Conservation (phyloP, 192 early-diverging fungal genomes). For the Oehlia diaphana region DNA sequence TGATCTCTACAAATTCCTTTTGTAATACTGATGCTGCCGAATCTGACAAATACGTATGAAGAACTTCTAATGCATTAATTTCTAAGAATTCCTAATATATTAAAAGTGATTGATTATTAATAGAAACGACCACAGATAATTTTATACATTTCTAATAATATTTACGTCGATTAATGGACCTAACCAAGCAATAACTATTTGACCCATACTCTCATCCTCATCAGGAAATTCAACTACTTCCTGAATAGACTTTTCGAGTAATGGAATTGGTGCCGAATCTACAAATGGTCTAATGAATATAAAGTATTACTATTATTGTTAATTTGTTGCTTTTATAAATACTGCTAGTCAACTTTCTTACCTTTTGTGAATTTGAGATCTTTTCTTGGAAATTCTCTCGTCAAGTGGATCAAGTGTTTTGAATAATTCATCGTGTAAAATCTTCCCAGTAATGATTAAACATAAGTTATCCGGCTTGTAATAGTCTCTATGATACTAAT, state of each 20-base stretch:
- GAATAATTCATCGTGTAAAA: slow-evolving; percentile 45
- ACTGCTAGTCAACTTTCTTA: neutral
- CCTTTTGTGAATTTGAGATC: slow-evolving; percentile 48
- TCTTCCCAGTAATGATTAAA: slow-evolving; percentile 55
- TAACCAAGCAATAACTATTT: slow-evolving; percentile 52
- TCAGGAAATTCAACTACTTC: slow-evolving; percentile 57
- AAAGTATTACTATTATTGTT: neutral
- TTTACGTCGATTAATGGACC: slow-evolving; percentile 54
- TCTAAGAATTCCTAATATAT: slow-evolving; percentile 30
- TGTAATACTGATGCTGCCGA: slow-evolving; percentile 56
- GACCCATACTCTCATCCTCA: slow-evolving; percentile 63
- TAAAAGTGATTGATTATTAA: neutral
- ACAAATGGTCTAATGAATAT: slow-evolving; percentile 56
- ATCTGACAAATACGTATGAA: slow-evolving; percentile 51
- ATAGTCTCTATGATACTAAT: slow-evolving; percentile 55
- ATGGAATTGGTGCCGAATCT: slow-evolving; percentile 45
- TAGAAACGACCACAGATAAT: neutral
- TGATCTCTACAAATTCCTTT: slow-evolving; percentile 63
- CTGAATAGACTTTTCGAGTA: slow-evolving; percentile 43
- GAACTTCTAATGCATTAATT: slow-evolving; percentile 37
- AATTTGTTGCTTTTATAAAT: neutral
- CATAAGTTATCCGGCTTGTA: slow-evolving; percentile 65
- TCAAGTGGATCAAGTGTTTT: slow-evolving; percentile 50
- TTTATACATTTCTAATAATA: neutral
- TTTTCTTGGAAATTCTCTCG: slow-evolving; percentile 52